A percentile compares a stretch with the other conserved stretches of the same genome.
These are phyloP conservation scores for Penicillium ucsense DNA, from an alignment of 495 filamentous ascomycete genomes.

Conservation along the genomic window DNA sequence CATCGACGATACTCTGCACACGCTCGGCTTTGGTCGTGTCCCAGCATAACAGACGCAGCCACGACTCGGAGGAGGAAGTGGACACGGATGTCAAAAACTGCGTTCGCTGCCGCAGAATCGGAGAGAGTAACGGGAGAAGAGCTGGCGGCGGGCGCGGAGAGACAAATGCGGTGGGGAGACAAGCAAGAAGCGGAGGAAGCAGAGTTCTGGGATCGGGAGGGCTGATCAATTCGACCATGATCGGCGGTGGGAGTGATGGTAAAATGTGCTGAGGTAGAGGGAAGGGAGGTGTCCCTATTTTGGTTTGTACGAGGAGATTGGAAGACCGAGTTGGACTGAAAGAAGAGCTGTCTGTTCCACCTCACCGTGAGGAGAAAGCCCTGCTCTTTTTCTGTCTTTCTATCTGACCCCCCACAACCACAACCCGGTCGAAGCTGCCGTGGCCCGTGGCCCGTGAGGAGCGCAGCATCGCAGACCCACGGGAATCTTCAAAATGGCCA, in stretches of 20 bases:
- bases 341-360: background rate
- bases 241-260: slow-evolving; percentile 3
- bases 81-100: slow-evolving; percentile 54
- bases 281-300: background rate
- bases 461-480: background rate
- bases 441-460: background rate
- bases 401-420: too few relatives aligned
- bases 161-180: slow-evolving; percentile 73
- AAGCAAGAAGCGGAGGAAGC: slow-evolving; percentile 70
- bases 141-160: slow-evolving; percentile 68
- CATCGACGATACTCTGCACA: slow-evolving; percentile 55
- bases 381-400: too few relatives aligned
- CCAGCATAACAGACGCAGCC: slow-evolving; percentile 89
- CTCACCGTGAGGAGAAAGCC: too few relatives aligned
- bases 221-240: slow-evolving; percentile 46
- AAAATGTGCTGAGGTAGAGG: background rate
- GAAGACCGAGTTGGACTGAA: background rate
- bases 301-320: background rate
- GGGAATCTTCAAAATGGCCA: background rate
- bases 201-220: slow-evolving; percentile 55
- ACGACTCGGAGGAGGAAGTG: slow-evolving; percentile 58
- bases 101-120: slow-evolving; percentile 83
- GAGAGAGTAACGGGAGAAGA: slow-evolving; percentile 74
- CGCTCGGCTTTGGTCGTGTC: slow-evolving; percentile 55
- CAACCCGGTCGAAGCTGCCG: too few relatives aligned